These are phyloP conservation scores for Dactylonectria macrodidyma DNA, from an alignment of 2,329 filamentous ascomycete genomes.

Conservation along the genomic window DNA sequence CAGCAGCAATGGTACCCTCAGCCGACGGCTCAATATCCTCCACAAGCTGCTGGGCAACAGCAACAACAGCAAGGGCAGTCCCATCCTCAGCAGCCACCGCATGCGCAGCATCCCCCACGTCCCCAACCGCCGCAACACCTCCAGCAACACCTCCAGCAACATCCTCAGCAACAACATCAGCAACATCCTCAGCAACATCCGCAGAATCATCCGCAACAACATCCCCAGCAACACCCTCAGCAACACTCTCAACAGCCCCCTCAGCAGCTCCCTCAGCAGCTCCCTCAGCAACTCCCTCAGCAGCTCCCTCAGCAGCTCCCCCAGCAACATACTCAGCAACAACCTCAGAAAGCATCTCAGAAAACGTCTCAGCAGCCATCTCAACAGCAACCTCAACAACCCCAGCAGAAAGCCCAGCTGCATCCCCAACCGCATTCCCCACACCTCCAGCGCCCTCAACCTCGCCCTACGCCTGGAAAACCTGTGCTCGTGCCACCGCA, in stretches of 20 bases:
- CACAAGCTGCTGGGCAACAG: slow-evolving; percentile 42
- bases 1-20: slow-evolving; percentile 45
- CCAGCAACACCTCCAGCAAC: slow-evolving; percentile 37
- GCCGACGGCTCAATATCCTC: slow-evolving; percentile 38
- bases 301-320: slow-evolving; percentile 37
- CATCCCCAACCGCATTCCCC: slow-evolving; percentile 36
- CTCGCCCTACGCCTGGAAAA: slow-evolving; percentile 46
- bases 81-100: slow-evolving; percentile 40
- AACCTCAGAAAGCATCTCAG: slow-evolving; percentile 24
- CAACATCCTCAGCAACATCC: slow-evolving; percentile 39
- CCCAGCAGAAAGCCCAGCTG: slow-evolving; percentile 36
- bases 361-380: slow-evolving; percentile 28
- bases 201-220: slow-evolving; percentile 38
- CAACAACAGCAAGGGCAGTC: slow-evolving; percentile 42
- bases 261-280: slow-evolving; percentile 44
- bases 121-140: slow-evolving; percentile 37
- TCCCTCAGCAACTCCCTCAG: slow-evolving; percentile 29
- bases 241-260: slow-evolving; percentile 34
- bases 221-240: slow-evolving; percentile 36
- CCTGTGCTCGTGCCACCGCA: slow-evolving; percentile 55
- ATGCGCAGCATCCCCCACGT: slow-evolving; percentile 35
- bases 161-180: slow-evolving; percentile 40
- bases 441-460: slow-evolving; percentile 41
- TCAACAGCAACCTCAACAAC: slow-evolving; percentile 36
- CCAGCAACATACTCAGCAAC: slow-evolving; percentile 35